Conservation (phyloP, 2,329 filamentous ascomycete species). For the Westerdykella sp. region DNA sequence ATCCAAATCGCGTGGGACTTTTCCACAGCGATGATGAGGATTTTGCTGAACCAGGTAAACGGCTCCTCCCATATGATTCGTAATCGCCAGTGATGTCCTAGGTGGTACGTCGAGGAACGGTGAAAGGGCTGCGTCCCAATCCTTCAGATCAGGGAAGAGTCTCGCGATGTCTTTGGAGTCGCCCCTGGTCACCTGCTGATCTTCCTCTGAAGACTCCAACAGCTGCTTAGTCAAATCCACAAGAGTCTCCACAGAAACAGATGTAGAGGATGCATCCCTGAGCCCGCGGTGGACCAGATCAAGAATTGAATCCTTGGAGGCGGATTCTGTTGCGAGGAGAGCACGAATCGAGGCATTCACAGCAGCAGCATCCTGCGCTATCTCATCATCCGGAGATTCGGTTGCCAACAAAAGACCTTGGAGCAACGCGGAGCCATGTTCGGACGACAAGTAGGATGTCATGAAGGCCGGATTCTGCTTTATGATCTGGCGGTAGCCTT, state of each 20-base stretch:
- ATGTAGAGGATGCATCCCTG: slow-evolving; percentile 38
- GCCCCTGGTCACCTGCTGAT: slow-evolving; percentile 18
- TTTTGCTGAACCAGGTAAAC: slow-evolving; percentile 54
- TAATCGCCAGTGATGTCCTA: slow-evolving; percentile 64
- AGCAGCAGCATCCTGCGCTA: slow-evolving; percentile 40
- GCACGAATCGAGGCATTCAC: slow-evolving; percentile 36
- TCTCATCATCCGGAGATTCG: slow-evolving; percentile 48
- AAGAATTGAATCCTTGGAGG: slow-evolving; percentile 43
- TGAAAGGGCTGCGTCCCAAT: slow-evolving; percentile 61
- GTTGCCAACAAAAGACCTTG: slow-evolving; percentile 49
- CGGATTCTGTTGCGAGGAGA: slow-evolving; percentile 32
- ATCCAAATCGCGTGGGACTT: slow-evolving; percentile 55
- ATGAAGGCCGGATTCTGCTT: slow-evolving; percentile 38
- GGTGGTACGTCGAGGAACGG: slow-evolving; percentile 50
- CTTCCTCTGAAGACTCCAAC: slow-evolving; percentile 28
- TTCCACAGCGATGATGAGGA: slow-evolving; percentile 12
- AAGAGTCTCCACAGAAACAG: slow-evolving; percentile 50
- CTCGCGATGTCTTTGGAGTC: slow-evolving; percentile 4
- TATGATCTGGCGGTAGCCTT: slow-evolving; percentile 43
- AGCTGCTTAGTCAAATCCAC: slow-evolving; percentile 49
- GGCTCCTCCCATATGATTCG: slow-evolving; percentile 64
- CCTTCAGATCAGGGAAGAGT: slow-evolving; percentile 56
- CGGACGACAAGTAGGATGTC: slow-evolving; percentile 39
- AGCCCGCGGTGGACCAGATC: slow-evolving; percentile 50
- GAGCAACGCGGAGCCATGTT: slow-evolving; percentile 46